These are phyloP conservation scores for Malus orientalis DNA, from an alignment of 306 rosid genomes.

Conservation along the genomic window DNA sequence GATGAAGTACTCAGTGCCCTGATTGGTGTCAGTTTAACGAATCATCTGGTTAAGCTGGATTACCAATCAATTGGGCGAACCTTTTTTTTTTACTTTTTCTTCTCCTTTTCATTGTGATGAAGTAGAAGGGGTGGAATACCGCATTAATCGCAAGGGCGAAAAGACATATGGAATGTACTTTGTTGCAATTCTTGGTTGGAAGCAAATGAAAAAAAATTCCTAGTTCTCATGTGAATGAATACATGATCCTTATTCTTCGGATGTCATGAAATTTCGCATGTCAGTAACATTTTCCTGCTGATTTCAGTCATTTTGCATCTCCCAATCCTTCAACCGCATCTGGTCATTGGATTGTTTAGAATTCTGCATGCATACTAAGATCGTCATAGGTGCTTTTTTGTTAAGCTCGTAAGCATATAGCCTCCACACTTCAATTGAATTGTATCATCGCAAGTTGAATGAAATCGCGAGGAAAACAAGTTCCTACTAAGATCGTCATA, in stretches of 20 bases:
- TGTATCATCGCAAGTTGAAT: background rate
- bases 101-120: background rate
- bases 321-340: background rate
- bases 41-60: no score
- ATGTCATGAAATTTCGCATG: background rate
- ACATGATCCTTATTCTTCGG: background rate
- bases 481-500: no score
- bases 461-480: background rate
- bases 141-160: background rate
- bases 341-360: background rate
- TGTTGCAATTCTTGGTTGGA: background rate
- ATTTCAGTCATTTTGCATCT: background rate
- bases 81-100: no score
- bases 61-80: no score
- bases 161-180: background rate
- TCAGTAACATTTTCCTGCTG: background rate
- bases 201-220: background rate
- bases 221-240: background rate
- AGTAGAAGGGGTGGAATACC: background rate
- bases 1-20: background rate
- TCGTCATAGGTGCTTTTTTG: no score
- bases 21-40: background rate
- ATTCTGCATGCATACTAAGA: background rate
- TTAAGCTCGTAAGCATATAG: no score
- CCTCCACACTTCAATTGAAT: no score